Conservation (phyloP, 2,329 filamentous ascomycete species). For the Lachnellula occidentalis region DNA sequence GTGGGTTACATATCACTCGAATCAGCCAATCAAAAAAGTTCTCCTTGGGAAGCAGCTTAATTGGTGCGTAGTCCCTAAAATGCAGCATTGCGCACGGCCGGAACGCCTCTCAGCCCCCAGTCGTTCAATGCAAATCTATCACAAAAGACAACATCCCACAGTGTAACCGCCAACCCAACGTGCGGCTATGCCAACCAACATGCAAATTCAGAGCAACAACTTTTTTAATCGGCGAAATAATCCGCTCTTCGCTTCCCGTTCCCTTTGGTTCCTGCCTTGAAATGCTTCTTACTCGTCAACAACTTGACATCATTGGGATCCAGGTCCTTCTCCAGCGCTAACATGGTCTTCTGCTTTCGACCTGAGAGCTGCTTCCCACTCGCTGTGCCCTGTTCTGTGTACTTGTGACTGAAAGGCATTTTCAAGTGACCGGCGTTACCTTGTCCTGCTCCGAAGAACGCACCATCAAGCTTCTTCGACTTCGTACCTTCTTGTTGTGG, state of each 20-base stretch:
- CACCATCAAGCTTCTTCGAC: conserved; percentile 72
- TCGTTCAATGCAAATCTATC: conserved; percentile 1
- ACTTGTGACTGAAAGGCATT: conserved; percentile 85
- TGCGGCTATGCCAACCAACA: background rate
- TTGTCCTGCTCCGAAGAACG: conserved; percentile 73
- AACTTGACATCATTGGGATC: conserved; percentile 71
- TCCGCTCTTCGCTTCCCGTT: conserved; percentile 39
- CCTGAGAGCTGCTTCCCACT: conserved; percentile 68
- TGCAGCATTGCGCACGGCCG: conserved; percentile 4
- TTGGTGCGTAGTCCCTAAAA: background rate
- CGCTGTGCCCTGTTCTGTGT: conserved; percentile 68
- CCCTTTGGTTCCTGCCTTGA: conserved; percentile 68
- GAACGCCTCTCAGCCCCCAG: conserved; percentile 5
- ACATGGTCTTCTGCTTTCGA: conserved; percentile 73
- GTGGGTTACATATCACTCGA: background rate
- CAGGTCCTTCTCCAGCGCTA: conserved; percentile 77
- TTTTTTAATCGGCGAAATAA: conserved; percentile 30
- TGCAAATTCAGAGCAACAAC: background rate
- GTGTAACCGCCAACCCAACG: conserved; percentile 3
- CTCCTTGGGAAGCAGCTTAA: background rate
- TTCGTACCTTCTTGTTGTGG: conserved; percentile 60
- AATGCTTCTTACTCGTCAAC: conserved; percentile 81
- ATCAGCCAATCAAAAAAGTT: conserved; percentile 3
- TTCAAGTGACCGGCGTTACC: conserved; percentile 60
- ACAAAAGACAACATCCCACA: background rate